A percentile compares a stretch with the other conserved stretches of the same genome.
These are phyloP conservation scores for Malus orientalis DNA, from an alignment of 306 rosid genomes.

Conservation along the genomic window DNA sequence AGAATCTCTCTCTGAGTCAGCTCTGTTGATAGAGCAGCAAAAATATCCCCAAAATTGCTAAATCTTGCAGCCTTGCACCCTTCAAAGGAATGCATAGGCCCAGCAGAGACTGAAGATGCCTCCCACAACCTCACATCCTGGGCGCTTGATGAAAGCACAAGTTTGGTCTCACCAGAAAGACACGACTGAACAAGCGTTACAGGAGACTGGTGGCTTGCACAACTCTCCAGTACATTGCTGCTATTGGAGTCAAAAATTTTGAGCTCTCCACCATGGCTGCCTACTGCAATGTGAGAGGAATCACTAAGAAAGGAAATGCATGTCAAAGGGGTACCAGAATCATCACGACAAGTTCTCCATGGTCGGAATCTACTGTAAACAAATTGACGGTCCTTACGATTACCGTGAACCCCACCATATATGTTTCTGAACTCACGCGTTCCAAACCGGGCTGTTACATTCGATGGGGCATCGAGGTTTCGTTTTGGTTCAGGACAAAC, in stretches of 20 bases:
- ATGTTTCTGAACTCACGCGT: conserved; percentile 71
- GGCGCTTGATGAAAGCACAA: conserved; percentile 86
- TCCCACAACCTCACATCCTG: conserved; percentile 86
- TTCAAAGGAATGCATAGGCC: conserved; percentile 81
- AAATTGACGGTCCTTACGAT: conserved; percentile 91
- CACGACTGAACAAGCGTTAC: conserved; percentile 69
- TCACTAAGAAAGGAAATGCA: conserved; percentile 82
- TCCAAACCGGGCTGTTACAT: conserved; percentile 85
- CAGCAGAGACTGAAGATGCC: conserved; percentile 57
- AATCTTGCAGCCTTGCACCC: conserved; percentile 94
- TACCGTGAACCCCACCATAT: conserved; percentile 91
- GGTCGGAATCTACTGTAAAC: conserved; percentile 94
- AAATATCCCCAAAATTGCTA: conserved; percentile 67
- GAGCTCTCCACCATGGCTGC: conserved; percentile 86
- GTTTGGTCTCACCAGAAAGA: conserved; percentile 63
- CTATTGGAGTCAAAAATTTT: conserved; percentile 71
- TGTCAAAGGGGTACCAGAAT: conserved; percentile 69
- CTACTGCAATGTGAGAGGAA: conserved; percentile 80
- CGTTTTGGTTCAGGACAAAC: conserved; percentile 97
- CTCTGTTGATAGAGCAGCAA: conserved; percentile 78
- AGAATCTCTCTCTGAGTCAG: conserved; percentile 67
- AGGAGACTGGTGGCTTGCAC: conserved; percentile 77
- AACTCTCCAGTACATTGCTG: conserved; percentile 72
- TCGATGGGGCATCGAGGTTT: conserved; percentile 86
- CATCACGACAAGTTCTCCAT: conserved; percentile 94